phyloP scores from a whole-genome alignment of 148 eudicot genomes.

The Amaranthus hypochondriacus region DNA sequence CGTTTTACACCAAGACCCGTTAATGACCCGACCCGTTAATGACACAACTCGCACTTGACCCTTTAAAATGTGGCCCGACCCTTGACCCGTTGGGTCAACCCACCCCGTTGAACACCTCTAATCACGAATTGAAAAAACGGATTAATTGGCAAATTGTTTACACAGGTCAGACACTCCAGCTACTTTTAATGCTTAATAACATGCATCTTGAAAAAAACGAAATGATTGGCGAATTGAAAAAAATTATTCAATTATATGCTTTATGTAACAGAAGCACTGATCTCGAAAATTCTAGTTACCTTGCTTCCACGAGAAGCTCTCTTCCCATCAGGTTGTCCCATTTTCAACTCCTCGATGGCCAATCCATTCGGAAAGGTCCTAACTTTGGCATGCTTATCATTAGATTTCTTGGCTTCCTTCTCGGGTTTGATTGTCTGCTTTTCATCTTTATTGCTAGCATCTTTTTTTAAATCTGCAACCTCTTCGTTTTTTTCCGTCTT shows the following conservation, averaged over 20 bases:
- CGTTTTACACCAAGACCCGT: no score
- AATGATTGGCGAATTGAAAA: no score
- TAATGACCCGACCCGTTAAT: no score
- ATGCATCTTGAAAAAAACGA: no score
- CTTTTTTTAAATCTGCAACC: conserved; percentile 25
- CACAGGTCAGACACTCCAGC: no score
- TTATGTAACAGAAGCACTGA: background rate
- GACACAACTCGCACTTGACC: no score
- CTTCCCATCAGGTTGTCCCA: conserved; percentile 70
- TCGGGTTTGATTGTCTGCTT: conserved; percentile 29
- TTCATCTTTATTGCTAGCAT: conserved; percentile 18
- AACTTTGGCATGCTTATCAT: conserved; percentile 46
- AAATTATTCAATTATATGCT: background rate
- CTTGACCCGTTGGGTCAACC: no score
- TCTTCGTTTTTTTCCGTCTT: conserved; percentile 39
- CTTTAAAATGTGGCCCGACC: no score
- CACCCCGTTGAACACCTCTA: no score
- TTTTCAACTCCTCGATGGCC: conserved; percentile 55
- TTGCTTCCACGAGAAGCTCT: conserved; percentile 70
- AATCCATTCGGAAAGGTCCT: conserved; percentile 69
- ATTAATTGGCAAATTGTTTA: no score
- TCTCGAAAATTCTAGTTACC: conserved; percentile 30
- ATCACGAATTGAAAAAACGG: no score
- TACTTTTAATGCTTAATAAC: no score
- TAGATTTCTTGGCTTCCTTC: conserved; percentile 32